phyloP scores from a whole-genome alignment of 345 rosid genomes.

The Gossypium rotundifolium region DNA sequence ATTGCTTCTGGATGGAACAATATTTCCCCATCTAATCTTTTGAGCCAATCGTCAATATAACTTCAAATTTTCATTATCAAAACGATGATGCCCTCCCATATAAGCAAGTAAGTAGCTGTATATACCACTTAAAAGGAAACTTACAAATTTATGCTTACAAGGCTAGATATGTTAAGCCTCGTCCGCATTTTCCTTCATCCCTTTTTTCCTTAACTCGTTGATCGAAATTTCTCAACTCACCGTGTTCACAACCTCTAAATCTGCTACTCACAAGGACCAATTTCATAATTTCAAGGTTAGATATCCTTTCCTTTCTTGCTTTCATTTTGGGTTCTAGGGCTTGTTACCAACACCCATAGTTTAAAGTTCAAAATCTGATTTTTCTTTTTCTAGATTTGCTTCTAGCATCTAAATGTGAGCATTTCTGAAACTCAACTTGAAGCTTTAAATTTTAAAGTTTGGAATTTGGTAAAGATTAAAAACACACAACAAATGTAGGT shows the following conservation, averaged over 20 bases:
- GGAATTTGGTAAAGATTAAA: not conserved
- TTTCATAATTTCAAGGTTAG: slow-evolving; percentile 34
- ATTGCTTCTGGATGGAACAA: no score
- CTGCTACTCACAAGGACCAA: slow-evolving; percentile 13
- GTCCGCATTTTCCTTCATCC: not conserved
- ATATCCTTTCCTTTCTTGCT: slow-evolving; percentile 9
- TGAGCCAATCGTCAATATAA: no score
- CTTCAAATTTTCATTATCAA: no score
- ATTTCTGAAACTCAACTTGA: not conserved
- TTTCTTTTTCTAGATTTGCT: slow-evolving; percentile 7
- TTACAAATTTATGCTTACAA: no score
- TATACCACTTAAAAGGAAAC: no score
- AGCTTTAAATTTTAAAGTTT: slow-evolving; percentile 3
- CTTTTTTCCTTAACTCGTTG: slow-evolving; percentile 15
- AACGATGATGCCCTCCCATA: no score
- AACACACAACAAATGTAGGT: no score
- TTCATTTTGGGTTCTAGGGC: not conserved
- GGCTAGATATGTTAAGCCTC: not conserved
- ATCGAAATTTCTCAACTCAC: slow-evolving; percentile 8
- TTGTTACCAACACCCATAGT: not conserved
- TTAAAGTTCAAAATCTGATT: not conserved
- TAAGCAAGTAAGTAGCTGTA: no score
- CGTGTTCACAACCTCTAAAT: slow-evolving; percentile 19
- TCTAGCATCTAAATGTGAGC: not conserved
- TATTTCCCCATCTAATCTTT: no score